Evolutionary conservation across 202 grass and related monocot species (phyloP), one percentile per base, ranked within the genome.

Genomic region (Bolboschoenoplectus hybrid): DNA sequence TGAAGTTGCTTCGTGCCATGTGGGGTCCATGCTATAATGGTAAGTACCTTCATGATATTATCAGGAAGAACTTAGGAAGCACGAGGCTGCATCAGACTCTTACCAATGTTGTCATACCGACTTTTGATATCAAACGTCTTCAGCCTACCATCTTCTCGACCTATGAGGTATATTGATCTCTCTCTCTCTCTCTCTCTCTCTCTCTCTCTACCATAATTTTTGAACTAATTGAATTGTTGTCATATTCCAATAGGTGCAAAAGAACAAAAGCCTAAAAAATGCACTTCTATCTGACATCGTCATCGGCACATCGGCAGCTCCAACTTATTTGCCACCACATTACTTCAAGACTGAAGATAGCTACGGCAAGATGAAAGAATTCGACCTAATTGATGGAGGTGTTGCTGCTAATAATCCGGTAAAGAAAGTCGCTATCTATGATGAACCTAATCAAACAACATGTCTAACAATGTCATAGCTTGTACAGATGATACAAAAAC

Each of bases 331-430:
- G 51, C 94, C 92, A 64, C 81, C 87, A 46, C 87, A 94, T 77
- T 88, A 91, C 88, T 97, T 97, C 62, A 85, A 85, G 72, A 91
- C 85, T n/a, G 87, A 97, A 86, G 85, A 89, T 79, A 63, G 5
- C 39, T 80, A 85, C 41, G 87, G 89, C 65, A 89, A 91, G 50
- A 82, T 57, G 38, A 92, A 84, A 86, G 92, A 92, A 80, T 97
- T 97, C 86, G 64, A 97, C 87, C 86, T 92, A 80, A 90, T 94
- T 81, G 94, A 94, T 62, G 94, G 92, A 67, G 94, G 94, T 67
- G 87, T 94, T 32, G 90, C 92, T 52, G 89, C 92, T 64, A 97
- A 97, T 89, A 97, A 97, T 87, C 94, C 87, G 51, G 92, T 92
- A 94, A 20, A 17, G 51, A 46, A 84, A 71, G 61, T 68, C 47